Percentiles rank a stretch among this genome's conserved stretches.
Evolutionary conservation across 148 eudicot species (phyloP).

Genomic region (Vaccinium vitisidaea): DNA sequence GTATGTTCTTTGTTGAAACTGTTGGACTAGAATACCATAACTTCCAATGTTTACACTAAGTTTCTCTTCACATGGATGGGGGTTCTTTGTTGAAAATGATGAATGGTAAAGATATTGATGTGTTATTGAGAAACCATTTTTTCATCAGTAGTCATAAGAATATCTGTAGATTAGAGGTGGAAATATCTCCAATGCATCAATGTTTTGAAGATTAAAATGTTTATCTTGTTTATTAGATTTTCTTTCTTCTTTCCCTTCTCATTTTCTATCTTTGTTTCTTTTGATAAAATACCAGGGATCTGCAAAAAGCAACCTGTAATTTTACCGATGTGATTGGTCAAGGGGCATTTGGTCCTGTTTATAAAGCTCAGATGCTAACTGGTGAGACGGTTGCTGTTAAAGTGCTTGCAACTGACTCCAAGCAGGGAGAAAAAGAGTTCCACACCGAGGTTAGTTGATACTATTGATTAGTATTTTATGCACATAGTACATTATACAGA

Average conservation of each 20-base stretch:
- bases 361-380: conserved; percentile 81
- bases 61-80: background rate
- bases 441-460: conserved; percentile 75
- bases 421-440: conserved; percentile 89
- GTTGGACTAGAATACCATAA: background rate
- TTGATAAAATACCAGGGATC: conserved; percentile 55
- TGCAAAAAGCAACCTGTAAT: conserved; percentile 85
- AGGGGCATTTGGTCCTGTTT: conserved; percentile 97
- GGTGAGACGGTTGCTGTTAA: conserved; percentile 97
- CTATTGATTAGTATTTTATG: background rate
- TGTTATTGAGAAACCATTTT: background rate
- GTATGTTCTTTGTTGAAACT: conserved; percentile 37
- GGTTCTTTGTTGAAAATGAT: background rate
- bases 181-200: background rate
- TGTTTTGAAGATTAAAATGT: background rate
- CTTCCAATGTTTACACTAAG: background rate
- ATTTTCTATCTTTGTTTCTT: conserved; percentile 6
- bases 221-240: background rate
- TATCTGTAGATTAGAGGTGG: background rate
- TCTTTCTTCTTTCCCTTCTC: background rate
- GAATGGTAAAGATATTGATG: background rate
- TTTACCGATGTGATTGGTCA: conserved; percentile 85
- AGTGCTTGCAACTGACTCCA: conserved; percentile 87
- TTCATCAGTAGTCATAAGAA: background rate
- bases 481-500: background rate